Percentiles rank a stretch among this genome's conserved stretches.
Conservation (phyloP, 2,329 filamentous ascomycete genomes). For the Trichoderma lentiforme region DNA sequence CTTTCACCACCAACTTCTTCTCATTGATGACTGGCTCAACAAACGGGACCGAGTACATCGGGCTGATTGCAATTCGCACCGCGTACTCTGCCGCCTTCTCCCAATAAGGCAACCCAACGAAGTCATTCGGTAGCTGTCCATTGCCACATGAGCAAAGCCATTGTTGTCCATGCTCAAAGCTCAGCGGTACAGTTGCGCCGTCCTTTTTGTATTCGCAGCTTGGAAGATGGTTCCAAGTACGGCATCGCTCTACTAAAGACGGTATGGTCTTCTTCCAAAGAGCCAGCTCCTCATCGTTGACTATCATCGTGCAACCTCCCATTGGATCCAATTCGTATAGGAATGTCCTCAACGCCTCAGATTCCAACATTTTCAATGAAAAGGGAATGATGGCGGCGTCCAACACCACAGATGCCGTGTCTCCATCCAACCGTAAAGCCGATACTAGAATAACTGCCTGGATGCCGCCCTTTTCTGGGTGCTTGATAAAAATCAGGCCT, state of each 20-base stretch:
- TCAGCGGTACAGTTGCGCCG: slow-evolving; percentile 38
- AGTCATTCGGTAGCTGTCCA: slow-evolving; percentile 41
- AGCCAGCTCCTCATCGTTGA: slow-evolving; percentile 56
- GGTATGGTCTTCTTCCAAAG: slow-evolving; percentile 48
- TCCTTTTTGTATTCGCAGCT: slow-evolving; percentile 42
- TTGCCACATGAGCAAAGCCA: slow-evolving; percentile 46
- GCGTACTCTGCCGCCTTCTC: slow-evolving; percentile 40
- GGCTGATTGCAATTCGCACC: slow-evolving; percentile 58
- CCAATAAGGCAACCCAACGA: slow-evolving; percentile 42
- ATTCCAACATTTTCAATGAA: slow-evolving; percentile 34
- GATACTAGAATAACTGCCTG: slow-evolving; percentile 40
- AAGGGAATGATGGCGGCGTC: slow-evolving; percentile 48
- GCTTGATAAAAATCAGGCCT: slow-evolving; percentile 42
- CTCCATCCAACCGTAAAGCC: slow-evolving; percentile 42
- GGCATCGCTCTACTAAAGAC: slow-evolving; percentile 45
- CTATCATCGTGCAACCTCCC: slow-evolving; percentile 38
- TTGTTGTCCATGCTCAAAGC: slow-evolving; percentile 32
- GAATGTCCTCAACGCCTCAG: slow-evolving; percentile 36
- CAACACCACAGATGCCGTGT: slow-evolving; percentile 41
- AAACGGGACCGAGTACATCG: slow-evolving; percentile 44
- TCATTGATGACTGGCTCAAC: slow-evolving; percentile 40
- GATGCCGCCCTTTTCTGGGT: slow-evolving; percentile 36
- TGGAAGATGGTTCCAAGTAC: slow-evolving; percentile 43
- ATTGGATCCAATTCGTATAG: slow-evolving; percentile 36
- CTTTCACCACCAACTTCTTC: not conserved